phyloP scores from a whole-genome alignment of 1,139 yeast genomes.

The Geotrichum citri-aurantii region DNA sequence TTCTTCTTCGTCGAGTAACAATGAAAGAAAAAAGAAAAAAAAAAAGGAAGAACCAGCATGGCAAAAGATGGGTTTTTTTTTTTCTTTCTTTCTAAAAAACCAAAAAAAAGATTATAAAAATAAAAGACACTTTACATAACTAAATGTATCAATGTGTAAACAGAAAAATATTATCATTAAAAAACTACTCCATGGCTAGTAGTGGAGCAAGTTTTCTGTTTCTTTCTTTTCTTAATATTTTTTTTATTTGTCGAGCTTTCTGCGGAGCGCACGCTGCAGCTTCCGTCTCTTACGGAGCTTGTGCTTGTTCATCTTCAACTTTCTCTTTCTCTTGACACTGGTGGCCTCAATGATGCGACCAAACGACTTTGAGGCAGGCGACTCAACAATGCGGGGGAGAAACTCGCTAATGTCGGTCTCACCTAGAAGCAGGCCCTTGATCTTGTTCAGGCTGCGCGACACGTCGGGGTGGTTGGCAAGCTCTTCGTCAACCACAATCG shows the following conservation, averaged over 20 bases:
- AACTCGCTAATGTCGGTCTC: slow-evolving; percentile 7
- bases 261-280: slow-evolving; percentile 39
- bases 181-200: not conserved
- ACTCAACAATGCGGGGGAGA: slow-evolving; percentile 16
- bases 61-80: too few relatives aligned
- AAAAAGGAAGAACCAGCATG: not conserved
- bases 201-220: too few relatives aligned
- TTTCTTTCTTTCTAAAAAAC: too few relatives aligned
- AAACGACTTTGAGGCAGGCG: slow-evolving; percentile 20
- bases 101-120: too few relatives aligned
- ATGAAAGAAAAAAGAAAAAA: not conserved
- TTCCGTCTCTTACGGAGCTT: slow-evolving; percentile 44
- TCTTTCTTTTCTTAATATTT: not conserved
- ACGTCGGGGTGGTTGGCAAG: slow-evolving; percentile 15
- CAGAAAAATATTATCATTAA: not conserved
- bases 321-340: slow-evolving; percentile 42
- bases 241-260: slow-evolving; percentile 30
- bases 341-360: slow-evolving; percentile 30
- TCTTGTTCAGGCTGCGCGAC: slow-evolving; percentile 11
- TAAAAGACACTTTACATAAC: too few relatives aligned
- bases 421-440: slow-evolving; percentile 12
- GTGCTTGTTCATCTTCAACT: slow-evolving; percentile 45
- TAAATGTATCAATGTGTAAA: not conserved
- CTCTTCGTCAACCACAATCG: slow-evolving; percentile 16
- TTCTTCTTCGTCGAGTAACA: not conserved